Conservation (phyloP, 2,329 filamentous ascomycete species). For the Fusarium neocosmosporiellum region DNA sequence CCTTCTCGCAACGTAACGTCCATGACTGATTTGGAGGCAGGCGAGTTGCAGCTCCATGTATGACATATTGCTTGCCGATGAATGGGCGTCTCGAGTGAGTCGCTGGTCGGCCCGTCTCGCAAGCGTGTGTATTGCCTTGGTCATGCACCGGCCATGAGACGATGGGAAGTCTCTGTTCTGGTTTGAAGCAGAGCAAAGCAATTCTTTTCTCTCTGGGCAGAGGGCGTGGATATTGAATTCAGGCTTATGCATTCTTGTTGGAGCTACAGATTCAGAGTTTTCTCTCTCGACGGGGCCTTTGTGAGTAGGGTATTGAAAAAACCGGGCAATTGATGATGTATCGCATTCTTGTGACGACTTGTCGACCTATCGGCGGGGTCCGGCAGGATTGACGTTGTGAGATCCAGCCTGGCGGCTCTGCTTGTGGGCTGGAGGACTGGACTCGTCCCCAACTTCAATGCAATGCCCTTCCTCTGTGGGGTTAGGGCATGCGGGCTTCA, state of each 20-base stretch:
- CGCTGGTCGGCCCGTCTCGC: neutral
- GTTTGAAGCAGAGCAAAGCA: slow-evolving; percentile 4
- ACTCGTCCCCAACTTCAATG: slow-evolving; percentile 5
- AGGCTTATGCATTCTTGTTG: neutral
- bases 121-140: neutral
- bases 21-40: neutral
- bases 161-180: slow-evolving; percentile 4
- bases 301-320: neutral
- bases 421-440: neutral
- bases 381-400: neutral
- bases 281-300: neutral
- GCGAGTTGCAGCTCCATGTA: neutral
- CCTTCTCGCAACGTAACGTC: neutral
- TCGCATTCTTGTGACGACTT: neutral
- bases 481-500: slow-evolving; percentile 22
- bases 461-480: slow-evolving; percentile 9
- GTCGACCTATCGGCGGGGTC: slow-evolving; percentile 14
- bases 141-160: neutral
- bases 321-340: neutral
- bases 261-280: slow-evolving; percentile 5
- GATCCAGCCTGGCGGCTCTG: slow-evolving; percentile 19
- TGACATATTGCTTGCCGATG: neutral
- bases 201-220: neutral
- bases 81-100: slow-evolving; percentile 17
- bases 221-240: slow-evolving; percentile 1